Base-by-base conservation (phyloP, 345 rosid genomes). In the Boechera divaricarpa region DNA sequence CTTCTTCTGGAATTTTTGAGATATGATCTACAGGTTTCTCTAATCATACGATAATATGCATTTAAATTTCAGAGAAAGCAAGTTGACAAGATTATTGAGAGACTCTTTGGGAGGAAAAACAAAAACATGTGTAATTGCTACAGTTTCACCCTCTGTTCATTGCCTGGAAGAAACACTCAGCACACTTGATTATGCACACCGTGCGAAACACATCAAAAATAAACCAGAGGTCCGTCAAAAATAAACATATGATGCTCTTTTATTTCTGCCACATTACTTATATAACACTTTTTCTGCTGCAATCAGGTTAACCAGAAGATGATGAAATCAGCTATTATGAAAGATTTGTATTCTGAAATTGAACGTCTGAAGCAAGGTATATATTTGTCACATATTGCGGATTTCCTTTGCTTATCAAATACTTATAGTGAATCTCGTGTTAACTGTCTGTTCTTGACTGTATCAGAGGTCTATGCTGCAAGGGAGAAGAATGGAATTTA, bases 101-200 rank as follows among this genome's bases (percentile, higher is more conserved):
- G 99, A 95, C 80, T 95, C 99, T 33, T 72, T 95, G 79, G 99
- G 99, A 86, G 98, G 97, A 69, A 95, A 96, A 85, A 96, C 99
- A 68, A 96, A 96, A 82, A 96, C 99, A 29, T 96, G 99, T 72
- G 86, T 96, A 51, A 96, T 96, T 56, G 99, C 99, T 73, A 96
- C 98, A 18, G 80, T 96, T 77, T 89, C 99, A 45, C 97, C 98
- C 31, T 95, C 96, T 67, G 88, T 95, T 49, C 91, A 88, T 82
- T 93, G 91, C 84, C 79, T 95, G 83, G 98, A 95, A 82, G 99
- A 95, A 88, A 95, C 99, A 52, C 97, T 95, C 77, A 95, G 94
- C 83, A 96, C 99, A 70, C 84, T 96, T 54, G 98, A 96, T 82
- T 93, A 96, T 84, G 98, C 98, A 7, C 93, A 96, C 69, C 97